These are phyloP conservation scores for Pisolithus sp. DNA, from an alignment of 768 basidiomycete genomes.

Conservation along the genomic window DNA sequence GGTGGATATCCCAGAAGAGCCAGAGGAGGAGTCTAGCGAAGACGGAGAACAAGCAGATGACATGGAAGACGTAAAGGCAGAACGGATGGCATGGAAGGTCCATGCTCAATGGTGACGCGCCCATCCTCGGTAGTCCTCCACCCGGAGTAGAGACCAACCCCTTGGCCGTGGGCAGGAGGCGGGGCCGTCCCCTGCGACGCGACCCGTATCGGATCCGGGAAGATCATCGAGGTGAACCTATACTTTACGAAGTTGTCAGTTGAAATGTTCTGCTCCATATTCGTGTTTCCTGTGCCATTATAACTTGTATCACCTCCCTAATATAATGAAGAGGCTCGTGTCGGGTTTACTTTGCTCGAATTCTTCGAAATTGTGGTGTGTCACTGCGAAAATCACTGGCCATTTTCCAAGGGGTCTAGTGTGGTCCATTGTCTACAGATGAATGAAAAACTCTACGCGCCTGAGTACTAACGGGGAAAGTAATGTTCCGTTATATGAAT, in stretches of 20 bases:
- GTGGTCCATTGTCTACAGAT: no score
- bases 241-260: slow-evolving; percentile 1
- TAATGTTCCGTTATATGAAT: no score
- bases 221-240: not conserved
- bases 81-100: not conserved
- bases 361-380: no score
- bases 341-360: no score
- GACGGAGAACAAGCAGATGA: not conserved
- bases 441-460: no score
- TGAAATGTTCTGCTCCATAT: not conserved
- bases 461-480: no score
- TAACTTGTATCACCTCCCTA: not conserved
- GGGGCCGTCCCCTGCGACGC: slow-evolving; percentile 1
- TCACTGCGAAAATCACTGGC: no score
- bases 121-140: not conserved
- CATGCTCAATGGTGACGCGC: not conserved
- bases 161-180: not conserved
- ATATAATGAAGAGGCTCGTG: not conserved
- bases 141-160: not conserved
- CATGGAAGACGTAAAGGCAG: not conserved
- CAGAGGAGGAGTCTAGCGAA: not conserved
- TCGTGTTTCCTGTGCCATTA: no score
- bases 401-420: no score
- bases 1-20: not conserved
- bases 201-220: slow-evolving; percentile 2